These are phyloP conservation scores for Handroanthus guayacan DNA, from an alignment of 257 asterid genomes.

Conservation along the genomic window DNA sequence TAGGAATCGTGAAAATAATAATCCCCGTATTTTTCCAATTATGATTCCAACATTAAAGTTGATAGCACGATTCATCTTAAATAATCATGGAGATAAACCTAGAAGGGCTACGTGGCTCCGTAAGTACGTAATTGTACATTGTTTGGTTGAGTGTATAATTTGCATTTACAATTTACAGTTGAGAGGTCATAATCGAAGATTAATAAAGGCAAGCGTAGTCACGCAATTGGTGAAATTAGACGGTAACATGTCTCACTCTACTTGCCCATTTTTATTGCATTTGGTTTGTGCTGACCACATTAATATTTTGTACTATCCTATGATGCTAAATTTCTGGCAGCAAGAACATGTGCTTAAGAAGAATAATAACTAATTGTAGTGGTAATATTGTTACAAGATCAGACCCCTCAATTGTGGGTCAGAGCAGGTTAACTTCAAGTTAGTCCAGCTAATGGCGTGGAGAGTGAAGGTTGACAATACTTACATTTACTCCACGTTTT, in stretches of 20 bases:
- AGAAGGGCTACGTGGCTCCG: not conserved
- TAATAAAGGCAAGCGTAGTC: not conserved
- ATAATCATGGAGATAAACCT: not conserved
- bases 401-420: not conserved
- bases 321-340: not conserved
- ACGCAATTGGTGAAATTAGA: conserved; percentile 11
- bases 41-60: too few relatives aligned
- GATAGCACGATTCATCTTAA: not conserved
- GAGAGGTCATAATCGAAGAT: conserved; percentile 30
- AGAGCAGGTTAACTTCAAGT: not conserved
- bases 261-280: conserved; percentile 6
- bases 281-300: not conserved
- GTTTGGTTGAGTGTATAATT: not conserved
- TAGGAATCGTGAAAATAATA: too few relatives aligned
- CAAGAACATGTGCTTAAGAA: not conserved
- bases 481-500: not conserved
- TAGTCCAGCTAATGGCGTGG: not conserved
- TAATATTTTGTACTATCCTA: not conserved
- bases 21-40: too few relatives aligned
- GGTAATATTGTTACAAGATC: not conserved
- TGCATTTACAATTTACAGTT: conserved; percentile 30
- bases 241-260: conserved; percentile 13
- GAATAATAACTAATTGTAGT: not conserved
- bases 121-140: not conserved
- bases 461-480: not conserved